phyloP scores from a whole-genome alignment of 2,329 filamentous ascomycete species.

The Apiospora sp. region DNA sequence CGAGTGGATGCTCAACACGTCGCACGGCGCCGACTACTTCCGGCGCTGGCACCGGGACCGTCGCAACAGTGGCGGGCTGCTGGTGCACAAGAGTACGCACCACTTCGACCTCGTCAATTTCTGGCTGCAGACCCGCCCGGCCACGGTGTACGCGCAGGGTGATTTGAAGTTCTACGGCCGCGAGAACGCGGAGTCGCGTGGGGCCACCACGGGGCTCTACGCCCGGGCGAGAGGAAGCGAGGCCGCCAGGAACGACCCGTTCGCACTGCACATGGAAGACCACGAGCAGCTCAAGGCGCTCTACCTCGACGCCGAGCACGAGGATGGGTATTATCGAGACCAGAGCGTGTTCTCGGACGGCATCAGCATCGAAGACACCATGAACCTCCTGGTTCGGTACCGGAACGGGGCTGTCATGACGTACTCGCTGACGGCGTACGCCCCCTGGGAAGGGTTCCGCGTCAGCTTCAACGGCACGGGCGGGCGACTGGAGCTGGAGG shows the following conservation, averaged over 20 bases:
- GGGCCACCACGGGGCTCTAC: constrained; percentile 57
- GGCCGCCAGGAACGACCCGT: constrained; percentile 61
- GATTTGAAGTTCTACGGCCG: constrained; percentile 67
- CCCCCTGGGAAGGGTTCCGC: constrained; percentile 68
- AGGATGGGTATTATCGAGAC: constrained; percentile 68
- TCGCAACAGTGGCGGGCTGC: constrained; percentile 64
- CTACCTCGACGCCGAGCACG: constrained; percentile 69
- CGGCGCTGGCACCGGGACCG: constrained; percentile 70
- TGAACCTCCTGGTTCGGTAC: constrained; percentile 67
- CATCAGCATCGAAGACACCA: constrained; percentile 71
- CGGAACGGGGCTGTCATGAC: constrained; percentile 64
- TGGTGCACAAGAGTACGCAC: constrained; percentile 70
- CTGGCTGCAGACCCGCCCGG: constrained; percentile 63
- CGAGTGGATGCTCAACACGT: constrained; percentile 70
- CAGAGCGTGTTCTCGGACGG: constrained; percentile 70
- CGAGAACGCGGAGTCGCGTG: constrained; percentile 66
- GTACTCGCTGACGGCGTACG: constrained; percentile 67
- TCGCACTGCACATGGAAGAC: constrained; percentile 63
- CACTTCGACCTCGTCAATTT: constrained; percentile 72
- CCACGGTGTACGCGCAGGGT: constrained; percentile 65
- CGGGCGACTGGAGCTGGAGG: constrained; percentile 66
- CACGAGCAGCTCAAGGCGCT: constrained; percentile 63
- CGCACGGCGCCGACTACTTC: constrained; percentile 69
- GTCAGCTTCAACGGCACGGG: constrained; percentile 66
- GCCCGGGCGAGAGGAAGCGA: constrained; percentile 58